Conservation (phyloP, 306 rosid genomes). For the Styphnolobium japonicum region DNA sequence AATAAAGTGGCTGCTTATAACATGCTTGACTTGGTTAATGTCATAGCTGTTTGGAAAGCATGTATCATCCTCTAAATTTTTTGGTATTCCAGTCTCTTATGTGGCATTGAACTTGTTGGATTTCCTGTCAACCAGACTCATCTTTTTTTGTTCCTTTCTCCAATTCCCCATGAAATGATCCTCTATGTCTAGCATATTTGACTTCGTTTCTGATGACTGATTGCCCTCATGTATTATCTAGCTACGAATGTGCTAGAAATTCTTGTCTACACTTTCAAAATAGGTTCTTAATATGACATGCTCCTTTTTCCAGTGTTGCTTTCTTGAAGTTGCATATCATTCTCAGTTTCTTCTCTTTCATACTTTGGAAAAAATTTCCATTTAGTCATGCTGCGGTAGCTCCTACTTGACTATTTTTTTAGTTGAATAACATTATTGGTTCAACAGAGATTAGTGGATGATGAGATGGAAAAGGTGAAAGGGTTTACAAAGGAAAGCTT, state of each 20-base stretch:
- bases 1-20: background rate
- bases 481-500: conserved; percentile 56
- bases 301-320: background rate
- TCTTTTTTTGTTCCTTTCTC: background rate
- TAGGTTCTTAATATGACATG: background rate
- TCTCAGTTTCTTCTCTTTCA: background rate
- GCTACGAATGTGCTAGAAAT: background rate
- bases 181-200: background rate
- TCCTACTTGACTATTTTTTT: background rate
- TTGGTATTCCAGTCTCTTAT: background rate
- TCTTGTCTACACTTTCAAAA: background rate
- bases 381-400: background rate
- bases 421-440: background rate
- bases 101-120: too few species aligned
- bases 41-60: background rate
- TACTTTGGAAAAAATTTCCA: background rate
- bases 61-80: background rate
- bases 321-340: background rate
- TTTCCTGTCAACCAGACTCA: background rate
- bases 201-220: background rate
- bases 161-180: background rate
- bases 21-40: background rate
- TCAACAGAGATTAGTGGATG: conserved; percentile 51
- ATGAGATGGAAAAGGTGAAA: conserved; percentile 67
- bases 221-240: background rate